phyloP scores from a whole-genome alignment of 2,329 filamentous ascomycete species.

The Exophiala sp. region DNA sequence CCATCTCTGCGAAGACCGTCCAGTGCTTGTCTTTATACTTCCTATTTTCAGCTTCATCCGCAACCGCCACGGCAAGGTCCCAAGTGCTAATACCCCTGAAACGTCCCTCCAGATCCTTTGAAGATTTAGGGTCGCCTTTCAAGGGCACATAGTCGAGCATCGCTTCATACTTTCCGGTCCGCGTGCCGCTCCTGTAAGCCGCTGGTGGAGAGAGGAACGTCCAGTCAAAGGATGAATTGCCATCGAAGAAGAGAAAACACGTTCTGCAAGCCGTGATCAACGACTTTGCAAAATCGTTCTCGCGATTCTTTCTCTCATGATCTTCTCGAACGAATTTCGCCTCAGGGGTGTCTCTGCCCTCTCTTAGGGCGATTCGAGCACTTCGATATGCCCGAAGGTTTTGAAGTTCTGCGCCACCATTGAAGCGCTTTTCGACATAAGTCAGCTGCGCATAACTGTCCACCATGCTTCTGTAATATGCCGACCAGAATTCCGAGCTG shows the following conservation, averaged over 20 bases:
- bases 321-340: neutral
- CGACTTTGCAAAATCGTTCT: neutral
- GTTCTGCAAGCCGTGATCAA: constrained; percentile 2
- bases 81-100: neutral
- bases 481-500: neutral
- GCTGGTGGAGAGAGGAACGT: constrained; percentile 4
- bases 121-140: neutral
- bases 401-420: neutral
- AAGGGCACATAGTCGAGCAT: neutral
- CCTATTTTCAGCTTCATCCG: neutral
- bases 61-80: constrained; percentile 2
- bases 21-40: neutral
- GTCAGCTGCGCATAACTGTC: neutral
- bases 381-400: neutral
- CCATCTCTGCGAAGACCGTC: constrained; percentile 1
- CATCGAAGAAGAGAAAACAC: constrained; percentile 6
- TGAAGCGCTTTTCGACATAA: constrained; percentile 2
- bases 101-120: neutral
- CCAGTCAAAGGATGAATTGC: constrained; percentile 4
- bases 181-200: neutral
- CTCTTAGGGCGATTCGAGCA: neutral
- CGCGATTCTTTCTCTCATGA: neutral
- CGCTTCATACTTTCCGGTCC: neutral
- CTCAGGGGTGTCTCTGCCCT: neutral
- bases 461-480: neutral